Percentiles rank a stretch among this genome's conserved stretches.
Conservation (phyloP, 768 basidiomycete genomes). For the Gloeopeniophorella convolvens region DNA sequence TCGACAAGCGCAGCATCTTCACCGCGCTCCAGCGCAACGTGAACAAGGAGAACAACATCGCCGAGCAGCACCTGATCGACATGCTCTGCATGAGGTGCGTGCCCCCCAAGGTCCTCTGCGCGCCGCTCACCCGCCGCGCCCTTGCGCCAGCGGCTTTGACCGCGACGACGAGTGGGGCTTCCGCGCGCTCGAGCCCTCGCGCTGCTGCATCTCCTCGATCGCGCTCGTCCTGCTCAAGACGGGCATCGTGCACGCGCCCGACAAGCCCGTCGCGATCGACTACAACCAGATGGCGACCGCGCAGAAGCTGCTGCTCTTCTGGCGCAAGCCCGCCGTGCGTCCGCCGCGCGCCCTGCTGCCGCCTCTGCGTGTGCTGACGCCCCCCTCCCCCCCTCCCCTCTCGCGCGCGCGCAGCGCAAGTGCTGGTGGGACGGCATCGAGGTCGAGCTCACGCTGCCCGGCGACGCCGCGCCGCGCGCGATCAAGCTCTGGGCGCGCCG, state of each 20-base stretch:
- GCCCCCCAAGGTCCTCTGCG: conserved; percentile 17
- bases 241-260: conserved; percentile 75
- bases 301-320: conserved; percentile 94
- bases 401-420: conserved; percentile 62
- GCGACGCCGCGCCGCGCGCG: conserved; percentile 41
- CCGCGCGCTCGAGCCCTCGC: conserved; percentile 89
- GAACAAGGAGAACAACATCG: conserved; percentile 97
- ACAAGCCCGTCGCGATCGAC: conserved; percentile 78
- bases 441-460: conserved; percentile 65
- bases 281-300: conserved; percentile 93
- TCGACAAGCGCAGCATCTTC: conserved; percentile 89
- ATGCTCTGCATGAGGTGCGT: conserved; percentile 98
- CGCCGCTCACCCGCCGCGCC: not conserved
- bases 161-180: conserved; percentile 99
- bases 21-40: conserved; percentile 98
- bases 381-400: not conserved
- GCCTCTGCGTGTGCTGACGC: conserved; percentile 11
- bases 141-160: conserved; percentile 73
- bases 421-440: conserved; percentile 99
- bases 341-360: conserved; percentile 6
- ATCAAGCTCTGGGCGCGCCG: conserved; percentile 95
- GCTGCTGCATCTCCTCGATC: conserved; percentile 98
- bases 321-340: conserved; percentile 98
- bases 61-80: conserved; percentile 98
- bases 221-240: conserved; percentile 97